Percentiles rank a stretch among this genome's conserved stretches.
These are phyloP conservation scores for Rhodotorula sp. DNA, from an alignment of 1,284 basidiomycete species.

Conservation along the genomic window DNA sequence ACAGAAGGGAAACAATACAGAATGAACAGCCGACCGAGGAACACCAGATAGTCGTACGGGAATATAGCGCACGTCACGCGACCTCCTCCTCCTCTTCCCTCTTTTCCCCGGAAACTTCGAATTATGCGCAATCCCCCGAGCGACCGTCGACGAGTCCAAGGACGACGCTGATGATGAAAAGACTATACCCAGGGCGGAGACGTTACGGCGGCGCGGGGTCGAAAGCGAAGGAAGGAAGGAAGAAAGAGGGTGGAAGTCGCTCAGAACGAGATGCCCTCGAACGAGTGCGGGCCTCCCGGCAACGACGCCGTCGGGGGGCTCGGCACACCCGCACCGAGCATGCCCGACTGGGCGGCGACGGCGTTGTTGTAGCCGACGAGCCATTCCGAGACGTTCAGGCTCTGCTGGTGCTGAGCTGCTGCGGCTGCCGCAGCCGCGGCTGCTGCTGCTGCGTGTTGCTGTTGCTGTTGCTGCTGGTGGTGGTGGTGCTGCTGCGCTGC, in stretches of 20 bases:
- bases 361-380: slow-evolving; percentile 3
- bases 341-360: slow-evolving; percentile 1
- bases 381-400: slow-evolving; percentile 1
- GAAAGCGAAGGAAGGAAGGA: background rate
- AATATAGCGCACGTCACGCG: too few relatives aligned
- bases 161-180: background rate
- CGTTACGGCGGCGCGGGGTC: background rate
- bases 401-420: slow-evolving; percentile 4
- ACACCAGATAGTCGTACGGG: too few relatives aligned
- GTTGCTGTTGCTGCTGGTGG: slow-evolving; percentile 14
- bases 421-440: background rate
- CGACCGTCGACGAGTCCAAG: background rate
- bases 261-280: background rate
- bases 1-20: background rate
- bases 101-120: too few relatives aligned
- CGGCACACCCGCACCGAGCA: background rate
- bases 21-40: background rate
- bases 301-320: background rate
- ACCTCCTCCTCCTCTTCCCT: too few relatives aligned
- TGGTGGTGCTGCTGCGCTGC: background rate
- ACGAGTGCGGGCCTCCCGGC: background rate
- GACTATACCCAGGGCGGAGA: background rate
- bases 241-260: background rate
- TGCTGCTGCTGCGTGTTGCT: slow-evolving; percentile 3
- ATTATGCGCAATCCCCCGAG: background rate